These are phyloP conservation scores for Melanogaster broomeanus DNA, from an alignment of 768 basidiomycete species.

Conservation along the genomic window DNA sequence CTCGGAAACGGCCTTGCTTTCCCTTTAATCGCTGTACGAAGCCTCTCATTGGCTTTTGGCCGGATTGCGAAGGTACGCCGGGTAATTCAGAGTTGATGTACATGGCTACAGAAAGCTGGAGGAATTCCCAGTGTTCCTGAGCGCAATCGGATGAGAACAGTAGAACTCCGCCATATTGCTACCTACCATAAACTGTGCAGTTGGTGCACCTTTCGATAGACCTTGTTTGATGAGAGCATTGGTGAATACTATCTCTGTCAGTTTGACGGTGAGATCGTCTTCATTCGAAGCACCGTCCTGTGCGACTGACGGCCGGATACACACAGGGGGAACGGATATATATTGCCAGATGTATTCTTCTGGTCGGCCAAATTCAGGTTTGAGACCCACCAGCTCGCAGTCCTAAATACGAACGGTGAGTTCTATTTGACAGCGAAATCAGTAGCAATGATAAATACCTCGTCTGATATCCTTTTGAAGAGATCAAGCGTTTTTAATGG, in stretches of 20 bases:
- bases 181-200: conserved; percentile 82
- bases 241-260: conserved; percentile 94
- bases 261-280: conserved; percentile 96
- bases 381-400: conserved; percentile 90
- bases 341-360: conserved; percentile 99
- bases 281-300: conserved; percentile 99
- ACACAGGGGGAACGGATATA: conserved; percentile 95
- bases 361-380: conserved; percentile 86
- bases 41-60: conserved; percentile 93
- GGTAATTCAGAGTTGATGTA: conserved; percentile 98
- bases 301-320: conserved; percentile 94
- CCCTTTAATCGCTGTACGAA: conserved; percentile 98
- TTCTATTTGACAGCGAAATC: neutral
- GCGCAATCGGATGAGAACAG: neutral
- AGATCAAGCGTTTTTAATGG: conserved; percentile 91
- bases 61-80: conserved; percentile 83
- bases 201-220: conserved; percentile 83
- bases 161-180: neutral
- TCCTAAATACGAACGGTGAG: conserved; percentile 54
- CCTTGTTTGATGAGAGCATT: conserved; percentile 93
- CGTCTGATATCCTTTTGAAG: conserved; percentile 89
- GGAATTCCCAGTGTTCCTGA: conserved; percentile 98
- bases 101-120: conserved; percentile 93
- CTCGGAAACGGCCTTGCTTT: conserved; percentile 98
- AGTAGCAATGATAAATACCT: conserved; percentile 47